Evolutionary conservation across 2,329 filamentous ascomycete species (phyloP).

Genomic region (Hawksworthiomyces lignivorus): DNA sequence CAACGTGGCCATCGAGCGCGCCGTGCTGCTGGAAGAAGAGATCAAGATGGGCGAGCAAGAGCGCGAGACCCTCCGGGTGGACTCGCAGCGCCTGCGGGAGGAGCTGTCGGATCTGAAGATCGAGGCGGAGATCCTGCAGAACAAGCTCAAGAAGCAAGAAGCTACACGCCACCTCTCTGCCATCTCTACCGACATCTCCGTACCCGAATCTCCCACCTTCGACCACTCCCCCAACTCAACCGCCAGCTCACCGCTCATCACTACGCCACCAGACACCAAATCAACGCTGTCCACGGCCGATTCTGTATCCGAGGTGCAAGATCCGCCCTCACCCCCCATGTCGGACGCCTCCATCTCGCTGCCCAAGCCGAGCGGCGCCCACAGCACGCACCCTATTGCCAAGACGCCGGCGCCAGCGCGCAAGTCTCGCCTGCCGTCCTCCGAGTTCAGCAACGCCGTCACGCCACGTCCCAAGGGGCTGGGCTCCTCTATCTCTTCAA

Average conservation of each 20-base stretch:
- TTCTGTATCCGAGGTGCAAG: slow-evolving; percentile 58
- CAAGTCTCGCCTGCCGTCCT: slow-evolving; percentile 47
- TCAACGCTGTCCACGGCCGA: slow-evolving; percentile 49
- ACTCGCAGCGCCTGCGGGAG: slow-evolving; percentile 80
- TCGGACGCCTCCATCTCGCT: slow-evolving; percentile 70
- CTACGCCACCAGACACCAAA: slow-evolving; percentile 72
- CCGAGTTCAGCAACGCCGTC: slow-evolving; percentile 36
- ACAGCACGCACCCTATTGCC: slow-evolving; percentile 17
- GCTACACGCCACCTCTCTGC: slow-evolving; percentile 45
- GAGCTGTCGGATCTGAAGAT: slow-evolving; percentile 91
- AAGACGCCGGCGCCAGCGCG: slow-evolving; percentile 33
- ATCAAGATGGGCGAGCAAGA: slow-evolving; percentile 88
- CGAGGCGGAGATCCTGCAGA: slow-evolving; percentile 86
- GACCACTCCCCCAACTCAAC: slow-evolving; percentile 73
- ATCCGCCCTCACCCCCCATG: slow-evolving; percentile 88
- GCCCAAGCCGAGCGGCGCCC: slow-evolving; percentile 39
- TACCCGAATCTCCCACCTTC: slow-evolving; percentile 63
- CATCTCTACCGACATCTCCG: slow-evolving; percentile 55
- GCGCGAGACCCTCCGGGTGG: slow-evolving; percentile 79
- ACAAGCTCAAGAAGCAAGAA: slow-evolving; percentile 76
- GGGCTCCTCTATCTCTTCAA: slow-evolving; percentile 27
- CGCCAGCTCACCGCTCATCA: slow-evolving; percentile 84
- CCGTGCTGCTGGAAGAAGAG: slow-evolving; percentile 91
- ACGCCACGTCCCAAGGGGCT: slow-evolving; percentile 46
- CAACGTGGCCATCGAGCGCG: slow-evolving; percentile 85